A percentile compares a stretch with the other conserved stretches of the same genome.
These are phyloP conservation scores for Coemansia sp. DNA, from an alignment of 192 early-diverging fungal genomes.

Conservation along the genomic window DNA sequence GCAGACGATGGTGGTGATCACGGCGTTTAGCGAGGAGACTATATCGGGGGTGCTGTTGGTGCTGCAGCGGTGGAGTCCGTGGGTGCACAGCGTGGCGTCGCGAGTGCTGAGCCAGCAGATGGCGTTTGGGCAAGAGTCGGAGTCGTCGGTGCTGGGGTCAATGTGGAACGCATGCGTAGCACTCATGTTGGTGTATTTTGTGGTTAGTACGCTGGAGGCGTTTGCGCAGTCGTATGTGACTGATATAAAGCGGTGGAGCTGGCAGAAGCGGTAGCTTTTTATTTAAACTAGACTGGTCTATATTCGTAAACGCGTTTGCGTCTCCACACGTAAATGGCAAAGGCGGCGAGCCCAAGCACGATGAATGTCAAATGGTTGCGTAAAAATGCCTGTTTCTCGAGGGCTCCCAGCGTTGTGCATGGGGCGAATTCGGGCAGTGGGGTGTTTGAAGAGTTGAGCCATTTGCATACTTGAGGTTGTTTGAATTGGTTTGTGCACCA, in stretches of 20 bases:
- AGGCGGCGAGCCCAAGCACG: slow-evolving; percentile 24
- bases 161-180: slow-evolving; percentile 80
- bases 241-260: slow-evolving; percentile 49
- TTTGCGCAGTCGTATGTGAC: slow-evolving; percentile 75
- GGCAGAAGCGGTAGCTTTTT: slow-evolving; percentile 21
- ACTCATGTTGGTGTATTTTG: slow-evolving; percentile 84
- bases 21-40: slow-evolving; percentile 80
- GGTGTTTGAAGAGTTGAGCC: slow-evolving; percentile 29
- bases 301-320: slow-evolving; percentile 11
- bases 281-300: neutral
- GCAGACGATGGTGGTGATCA: slow-evolving; percentile 78
- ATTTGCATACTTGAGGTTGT: slow-evolving; percentile 36
- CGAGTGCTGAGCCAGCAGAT: slow-evolving; percentile 50
- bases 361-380: slow-evolving; percentile 37
- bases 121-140: slow-evolving; percentile 20
- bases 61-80: slow-evolving; percentile 58
- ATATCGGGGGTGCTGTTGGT: slow-evolving; percentile 60
- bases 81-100: slow-evolving; percentile 60
- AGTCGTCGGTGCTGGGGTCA: slow-evolving; percentile 59
- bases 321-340: slow-evolving; percentile 40
- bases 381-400: slow-evolving; percentile 22
- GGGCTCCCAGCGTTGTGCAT: slow-evolving; percentile 12
- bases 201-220: slow-evolving; percentile 77
- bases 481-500: slow-evolving; percentile 38
- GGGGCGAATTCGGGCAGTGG: slow-evolving; percentile 28